Conservation (phyloP, 345 rosid species). For the Carallia brachiata region DNA sequence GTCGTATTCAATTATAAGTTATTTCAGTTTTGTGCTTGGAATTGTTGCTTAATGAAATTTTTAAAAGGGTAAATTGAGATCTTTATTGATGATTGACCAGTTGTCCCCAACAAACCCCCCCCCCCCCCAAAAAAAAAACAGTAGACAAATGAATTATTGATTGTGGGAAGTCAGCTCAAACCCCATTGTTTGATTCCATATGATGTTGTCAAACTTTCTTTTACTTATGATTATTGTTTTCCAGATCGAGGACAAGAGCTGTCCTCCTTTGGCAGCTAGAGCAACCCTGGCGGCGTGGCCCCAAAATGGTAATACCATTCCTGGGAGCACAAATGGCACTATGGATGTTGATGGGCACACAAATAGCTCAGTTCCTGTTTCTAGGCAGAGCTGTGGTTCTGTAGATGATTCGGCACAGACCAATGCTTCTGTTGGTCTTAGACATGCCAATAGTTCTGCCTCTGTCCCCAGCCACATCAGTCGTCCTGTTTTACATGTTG, state of each 20-base stretch:
- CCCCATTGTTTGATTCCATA: neutral
- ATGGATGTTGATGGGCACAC: slow-evolving; percentile 5
- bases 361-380: slow-evolving; percentile 1
- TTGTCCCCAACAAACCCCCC: too few relatives aligned
- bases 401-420: neutral
- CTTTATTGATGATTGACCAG: too few relatives aligned
- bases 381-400: neutral
- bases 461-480: slow-evolving; percentile 5
- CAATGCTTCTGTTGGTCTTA: slow-evolving; percentile 1
- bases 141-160: too few relatives aligned
- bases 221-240: slow-evolving; percentile 13
- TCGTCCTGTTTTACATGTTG: slow-evolving; percentile 34
- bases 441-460: neutral
- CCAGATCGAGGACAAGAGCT: slow-evolving; percentile 62
- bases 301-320: slow-evolving; percentile 29
- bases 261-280: slow-evolving; percentile 70
- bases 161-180: too few relatives aligned
- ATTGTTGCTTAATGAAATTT: too few relatives aligned
- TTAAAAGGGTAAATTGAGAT: too few relatives aligned
- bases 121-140: too few relatives aligned
- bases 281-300: slow-evolving; percentile 91
- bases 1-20: neutral
- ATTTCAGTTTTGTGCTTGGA: neutral
- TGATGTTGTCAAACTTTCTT: neutral
- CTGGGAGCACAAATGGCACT: slow-evolving; percentile 14